These are phyloP conservation scores for Aristolochia contorta DNA, from an alignment of 164 flowering plant species.

Conservation along the genomic window DNA sequence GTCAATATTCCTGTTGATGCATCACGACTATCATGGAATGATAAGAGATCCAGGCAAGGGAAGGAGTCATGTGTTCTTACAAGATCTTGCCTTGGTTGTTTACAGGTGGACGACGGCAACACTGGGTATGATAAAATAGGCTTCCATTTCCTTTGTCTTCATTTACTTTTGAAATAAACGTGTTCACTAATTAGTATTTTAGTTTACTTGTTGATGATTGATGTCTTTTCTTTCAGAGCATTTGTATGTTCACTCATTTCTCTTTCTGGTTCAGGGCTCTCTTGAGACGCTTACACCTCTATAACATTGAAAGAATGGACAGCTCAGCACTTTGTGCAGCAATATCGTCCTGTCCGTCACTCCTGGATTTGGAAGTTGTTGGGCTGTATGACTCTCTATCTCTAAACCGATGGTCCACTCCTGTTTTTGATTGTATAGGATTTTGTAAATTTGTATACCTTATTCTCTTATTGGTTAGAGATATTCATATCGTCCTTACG, in stretches of 20 bases:
- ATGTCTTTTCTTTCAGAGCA: too few species aligned
- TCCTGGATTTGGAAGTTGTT: slow-evolving; percentile 75
- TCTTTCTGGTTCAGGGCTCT: slow-evolving; percentile 31
- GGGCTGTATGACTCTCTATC: slow-evolving; percentile 75
- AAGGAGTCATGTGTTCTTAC: slow-evolving; percentile 66
- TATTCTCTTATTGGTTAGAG: too few species aligned
- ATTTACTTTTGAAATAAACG: neutral
- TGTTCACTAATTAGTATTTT: too few species aligned
- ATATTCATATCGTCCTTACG: too few species aligned
- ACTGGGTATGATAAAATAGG: slow-evolving; percentile 47
- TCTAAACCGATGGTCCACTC: neutral
- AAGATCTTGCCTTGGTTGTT: slow-evolving; percentile 62
- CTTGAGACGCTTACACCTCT: slow-evolving; percentile 70
- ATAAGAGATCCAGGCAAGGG: slow-evolving; percentile 68
- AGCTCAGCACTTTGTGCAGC: slow-evolving; percentile 53
- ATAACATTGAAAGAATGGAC: slow-evolving; percentile 82
- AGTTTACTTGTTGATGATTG: too few species aligned
- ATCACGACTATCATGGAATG: slow-evolving; percentile 65
- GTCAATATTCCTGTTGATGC: slow-evolving; percentile 52
- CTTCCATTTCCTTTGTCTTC: neutral
- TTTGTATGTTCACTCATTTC: too few species aligned
- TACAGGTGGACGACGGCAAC: slow-evolving; percentile 41
- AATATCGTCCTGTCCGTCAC: slow-evolving; percentile 60
- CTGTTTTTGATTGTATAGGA: too few species aligned
- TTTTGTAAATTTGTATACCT: too few species aligned